Evolutionary conservation across 768 basidiomycete species (phyloP).

Genomic region (Hortiboletus flavorubellus): DNA sequence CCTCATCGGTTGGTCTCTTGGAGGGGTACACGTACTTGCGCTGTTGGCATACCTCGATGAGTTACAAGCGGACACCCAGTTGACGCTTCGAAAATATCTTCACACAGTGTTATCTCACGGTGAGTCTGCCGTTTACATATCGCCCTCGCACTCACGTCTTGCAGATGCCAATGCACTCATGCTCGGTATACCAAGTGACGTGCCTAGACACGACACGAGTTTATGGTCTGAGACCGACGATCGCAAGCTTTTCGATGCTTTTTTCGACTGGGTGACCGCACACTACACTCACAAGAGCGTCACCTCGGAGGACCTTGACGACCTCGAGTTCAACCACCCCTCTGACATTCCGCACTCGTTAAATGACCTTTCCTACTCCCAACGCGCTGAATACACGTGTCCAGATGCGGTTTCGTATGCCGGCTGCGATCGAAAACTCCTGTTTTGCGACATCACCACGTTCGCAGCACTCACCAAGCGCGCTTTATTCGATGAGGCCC

Average conservation of each 20-base stretch:
- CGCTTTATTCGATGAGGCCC: slow-evolving; percentile 16
- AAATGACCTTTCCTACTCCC: slow-evolving; percentile 7
- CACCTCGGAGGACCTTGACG: slow-evolving; percentile 13
- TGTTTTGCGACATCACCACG: slow-evolving; percentile 5
- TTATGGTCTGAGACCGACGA: slow-evolving; percentile 2
- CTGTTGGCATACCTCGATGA: slow-evolving; percentile 17
- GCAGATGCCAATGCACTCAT: slow-evolving; percentile 1
- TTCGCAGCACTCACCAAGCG: slow-evolving; percentile 12
- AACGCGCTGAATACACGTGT: slow-evolving; percentile 13
- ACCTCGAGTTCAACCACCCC: slow-evolving; percentile 14
- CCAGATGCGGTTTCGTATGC: background rate
- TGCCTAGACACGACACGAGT: background rate
- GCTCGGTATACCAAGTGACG: slow-evolving; percentile 9
- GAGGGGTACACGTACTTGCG: slow-evolving; percentile 7
- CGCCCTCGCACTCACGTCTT: background rate
- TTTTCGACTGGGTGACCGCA: slow-evolving; percentile 14
- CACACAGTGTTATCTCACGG: slow-evolving; percentile 20
- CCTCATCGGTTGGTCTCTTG: slow-evolving; percentile 23
- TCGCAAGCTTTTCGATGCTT: slow-evolving; percentile 11
- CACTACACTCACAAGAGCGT: slow-evolving; percentile 17
- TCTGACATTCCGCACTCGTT: slow-evolving; percentile 11
- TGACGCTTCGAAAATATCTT: slow-evolving; percentile 15
- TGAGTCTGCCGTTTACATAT: background rate
- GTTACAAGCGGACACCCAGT: background rate
- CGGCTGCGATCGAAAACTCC: slow-evolving; percentile 15